Conservation (phyloP, 2,329 filamentous ascomycete genomes). For the Ceratocystis diversiconidia region DNA sequence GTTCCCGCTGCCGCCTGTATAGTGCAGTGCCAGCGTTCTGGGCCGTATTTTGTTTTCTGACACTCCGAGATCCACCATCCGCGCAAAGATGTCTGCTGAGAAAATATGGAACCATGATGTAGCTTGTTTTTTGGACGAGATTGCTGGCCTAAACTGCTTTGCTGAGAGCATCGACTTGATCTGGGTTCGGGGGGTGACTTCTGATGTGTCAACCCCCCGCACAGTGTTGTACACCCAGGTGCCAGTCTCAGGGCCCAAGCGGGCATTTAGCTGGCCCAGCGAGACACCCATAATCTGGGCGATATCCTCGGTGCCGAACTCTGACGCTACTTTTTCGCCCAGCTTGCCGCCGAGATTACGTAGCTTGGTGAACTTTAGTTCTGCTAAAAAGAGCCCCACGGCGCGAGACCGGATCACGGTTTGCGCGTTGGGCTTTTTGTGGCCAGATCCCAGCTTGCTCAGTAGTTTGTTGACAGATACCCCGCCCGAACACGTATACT, state of each 20-base stretch:
- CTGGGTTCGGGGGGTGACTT: constrained; percentile 79
- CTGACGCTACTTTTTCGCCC: constrained; percentile 69
- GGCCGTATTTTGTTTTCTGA: constrained; percentile 76
- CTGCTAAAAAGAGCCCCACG: constrained; percentile 59
- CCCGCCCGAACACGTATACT: constrained; percentile 86
- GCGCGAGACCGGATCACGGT: constrained; percentile 86
- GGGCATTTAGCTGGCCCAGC: constrained; percentile 60
- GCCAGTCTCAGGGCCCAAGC: constrained; percentile 71
- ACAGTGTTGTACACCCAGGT: constrained; percentile 75
- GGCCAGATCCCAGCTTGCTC: constrained; percentile 78
- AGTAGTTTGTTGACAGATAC: constrained; percentile 88
- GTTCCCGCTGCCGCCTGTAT: constrained; percentile 58
- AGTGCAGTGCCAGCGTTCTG: constrained; percentile 71
- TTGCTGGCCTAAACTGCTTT: constrained; percentile 80
- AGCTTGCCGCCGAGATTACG: constrained; percentile 90
- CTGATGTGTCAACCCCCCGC: constrained; percentile 70
- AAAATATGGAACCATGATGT: constrained; percentile 83
- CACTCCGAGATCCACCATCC: constrained; percentile 80
- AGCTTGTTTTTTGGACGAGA: constrained; percentile 65
- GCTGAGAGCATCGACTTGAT: constrained; percentile 97
- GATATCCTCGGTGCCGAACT: constrained; percentile 68
- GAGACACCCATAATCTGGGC: constrained; percentile 59
- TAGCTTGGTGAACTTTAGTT: constrained; percentile 90
- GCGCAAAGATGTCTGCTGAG: constrained; percentile 74
- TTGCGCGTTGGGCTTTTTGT: constrained; percentile 89